Base-by-base conservation (phyloP, 208 protist species). In the Leptomonas pyrrhocoris region DNA sequence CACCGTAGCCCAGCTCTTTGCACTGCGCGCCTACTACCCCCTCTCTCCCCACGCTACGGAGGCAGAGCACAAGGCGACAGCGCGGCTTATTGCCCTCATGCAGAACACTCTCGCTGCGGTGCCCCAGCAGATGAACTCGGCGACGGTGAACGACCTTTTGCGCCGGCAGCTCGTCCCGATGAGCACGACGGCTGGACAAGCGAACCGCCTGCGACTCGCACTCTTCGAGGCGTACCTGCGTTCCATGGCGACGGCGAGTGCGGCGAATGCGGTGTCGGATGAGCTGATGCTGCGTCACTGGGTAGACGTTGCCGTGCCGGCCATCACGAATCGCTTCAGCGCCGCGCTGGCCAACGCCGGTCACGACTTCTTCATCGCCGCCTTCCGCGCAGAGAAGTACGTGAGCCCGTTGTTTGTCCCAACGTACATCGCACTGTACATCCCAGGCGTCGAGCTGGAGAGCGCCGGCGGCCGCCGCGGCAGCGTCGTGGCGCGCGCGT, bases 371-470 rank as follows among this genome's bases (percentile, higher is more conserved):
- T 66, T 95, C 12, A 75, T 81, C 12, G 83, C 85, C 49, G 73
- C 77, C 43, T 88, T 93, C 64, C 76, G 84, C 2, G 80, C 90
- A 1, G 78, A 80, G 30, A 78, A 85, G 55, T 65, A 87, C 34
- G 70, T 92, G 30, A 86, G 80, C 11, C 81, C 83, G 34, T 66
- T 95, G 31, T 92, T 95, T 65, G 84, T 92, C 11, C 85, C 85
- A 31, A 93, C 90, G 8, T 95, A 93, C 71, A 64, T 95, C 59
- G 56, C 83, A 2, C 58, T 92, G 19, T 79, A 90, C 59, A 57
- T 89, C 19, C 86, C 86, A 11, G 69, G 61, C 7, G 46, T 40
- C 12, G 74, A 74, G 19, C 59, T 72, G 57, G 23, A 23, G 31
- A 36, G n/a, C 28, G 11, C 28, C 18, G 43, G 45, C 30, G 54